Evolutionary conservation across 257 asterid species (phyloP).

Genomic region (Parsonsia alboflavescens): DNA sequence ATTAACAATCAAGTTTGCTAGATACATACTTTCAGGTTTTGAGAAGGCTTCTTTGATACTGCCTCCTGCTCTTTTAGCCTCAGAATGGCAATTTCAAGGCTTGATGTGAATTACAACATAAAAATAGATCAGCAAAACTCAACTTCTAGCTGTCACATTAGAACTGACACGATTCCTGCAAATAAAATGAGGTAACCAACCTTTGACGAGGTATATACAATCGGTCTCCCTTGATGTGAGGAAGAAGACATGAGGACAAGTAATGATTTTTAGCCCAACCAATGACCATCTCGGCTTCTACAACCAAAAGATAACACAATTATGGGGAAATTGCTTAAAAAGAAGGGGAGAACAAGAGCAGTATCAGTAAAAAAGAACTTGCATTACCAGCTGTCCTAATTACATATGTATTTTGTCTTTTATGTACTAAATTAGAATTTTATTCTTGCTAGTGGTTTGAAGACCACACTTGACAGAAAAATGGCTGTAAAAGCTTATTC

Average conservation of each 20-base stretch:
- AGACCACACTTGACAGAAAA: neutral
- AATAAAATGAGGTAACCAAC: conserved; percentile 25
- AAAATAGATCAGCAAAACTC: conserved; percentile 17
- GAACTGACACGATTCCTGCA: conserved; percentile 16
- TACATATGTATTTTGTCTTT: neutral
- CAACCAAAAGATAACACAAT: conserved; percentile 14
- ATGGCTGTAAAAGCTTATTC: neutral
- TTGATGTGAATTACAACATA: conserved; percentile 22
- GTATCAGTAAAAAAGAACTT: neutral
- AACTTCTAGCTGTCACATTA: conserved; percentile 13
- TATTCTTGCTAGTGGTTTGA: neutral
- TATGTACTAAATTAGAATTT: neutral
- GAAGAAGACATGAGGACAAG: conserved; percentile 66
- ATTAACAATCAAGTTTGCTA: conserved; percentile 4
- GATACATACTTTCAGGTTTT: conserved; percentile 65
- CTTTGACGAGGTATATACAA: conserved; percentile 78
- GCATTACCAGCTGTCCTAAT: neutral
- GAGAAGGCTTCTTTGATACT: conserved; percentile 74
- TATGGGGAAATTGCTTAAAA: conserved; percentile 5
- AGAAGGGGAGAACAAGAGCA: neutral
- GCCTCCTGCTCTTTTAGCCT: conserved; percentile 84
- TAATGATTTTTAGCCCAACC: conserved; percentile 98
- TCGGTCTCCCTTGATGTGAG: conserved; percentile 68
- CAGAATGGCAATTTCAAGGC: conserved; percentile 79
- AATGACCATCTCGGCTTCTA: conserved; percentile 88